Base-by-base conservation (phyloP, 257 asterid species). In the Primulina eburnea region DNA sequence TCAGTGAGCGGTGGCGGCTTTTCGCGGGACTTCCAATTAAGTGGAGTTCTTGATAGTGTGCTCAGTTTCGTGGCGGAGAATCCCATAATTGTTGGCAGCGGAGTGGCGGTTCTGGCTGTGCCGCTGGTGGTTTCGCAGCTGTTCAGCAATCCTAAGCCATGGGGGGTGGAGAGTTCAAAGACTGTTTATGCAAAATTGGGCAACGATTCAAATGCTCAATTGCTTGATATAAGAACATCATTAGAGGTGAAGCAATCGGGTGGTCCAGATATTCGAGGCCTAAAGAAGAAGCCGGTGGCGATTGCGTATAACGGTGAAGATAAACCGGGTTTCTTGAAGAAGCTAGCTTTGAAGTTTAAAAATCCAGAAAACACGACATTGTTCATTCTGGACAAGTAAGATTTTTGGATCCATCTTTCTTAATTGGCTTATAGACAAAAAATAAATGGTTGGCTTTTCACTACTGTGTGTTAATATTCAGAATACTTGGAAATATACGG, bases 381-480 rank as follows among this genome's bases (percentile, higher is more conserved):
- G 82, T 84, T 94, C 83, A 71, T 91, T 67, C 75, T 94, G 75
- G 99, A 94, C 93, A 94, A 94, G 99, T 94, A 89, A 88, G 93
- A 74, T 73, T 80, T 43, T 78, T 43, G 53, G 55, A 35, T 65
- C 73, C 50, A 62, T 32, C 6, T 67, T 69, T 62, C 50, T 2
- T 60, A 12, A 4, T 16, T 43, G 53, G 53, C 53, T 35, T 35
- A 8, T 35, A 1, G 40, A 35, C 40, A 35, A 6, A 6, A 9
- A 38, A 38, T 8, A 40, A 38, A 8, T 40, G 50, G 14, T 40
- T 7, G 50, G 4, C 8, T 10, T 40, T 9, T 40, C 50, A 10
- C 50, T 40, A 0, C 6, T 0, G 50, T 40, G 5, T 38, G 4
- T 40, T 10, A 40, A 40, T 40, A 40, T 10, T 40, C 50, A 40